Evolutionary conservation across 2,329 filamentous ascomycete species (phyloP).

Genomic region (Plectosphaerella sp.): DNA sequence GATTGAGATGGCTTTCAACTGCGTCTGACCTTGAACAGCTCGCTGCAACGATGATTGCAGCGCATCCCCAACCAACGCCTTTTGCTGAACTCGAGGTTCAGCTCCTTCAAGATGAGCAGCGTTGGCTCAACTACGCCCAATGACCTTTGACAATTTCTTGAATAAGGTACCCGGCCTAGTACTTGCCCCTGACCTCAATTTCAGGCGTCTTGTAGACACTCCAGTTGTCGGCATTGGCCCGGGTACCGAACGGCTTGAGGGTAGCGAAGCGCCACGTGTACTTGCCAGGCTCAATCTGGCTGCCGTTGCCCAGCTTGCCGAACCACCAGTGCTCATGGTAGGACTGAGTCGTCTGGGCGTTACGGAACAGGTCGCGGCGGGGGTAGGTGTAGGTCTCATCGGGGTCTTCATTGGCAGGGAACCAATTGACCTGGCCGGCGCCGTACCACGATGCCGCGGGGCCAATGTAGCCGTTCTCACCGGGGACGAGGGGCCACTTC

Average conservation of each 20-base stretch:
- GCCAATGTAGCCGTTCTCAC: slow-evolving; percentile 22
- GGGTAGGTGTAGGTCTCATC: slow-evolving; percentile 1
- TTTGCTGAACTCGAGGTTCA: no score
- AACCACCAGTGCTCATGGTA: slow-evolving; percentile 9
- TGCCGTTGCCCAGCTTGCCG: slow-evolving; percentile 10
- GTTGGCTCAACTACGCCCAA: no score
- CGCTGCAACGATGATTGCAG: no score
- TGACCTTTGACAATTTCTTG: no score
- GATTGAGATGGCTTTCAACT: no score
- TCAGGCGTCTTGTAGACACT: not conserved
- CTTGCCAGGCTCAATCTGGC: slow-evolving; percentile 8
- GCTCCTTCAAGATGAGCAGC: no score
- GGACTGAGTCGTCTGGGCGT: not conserved
- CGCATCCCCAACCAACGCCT: no score
- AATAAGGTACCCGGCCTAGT: not conserved
- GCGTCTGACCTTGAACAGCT: no score
- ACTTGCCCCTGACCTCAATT: not conserved
- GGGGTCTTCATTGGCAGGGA: slow-evolving; percentile 1
- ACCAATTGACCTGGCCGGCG: slow-evolving; percentile 2
- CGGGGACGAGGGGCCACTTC: slow-evolving; percentile 19
- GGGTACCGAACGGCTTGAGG: not conserved
- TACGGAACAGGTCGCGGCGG: not conserved
- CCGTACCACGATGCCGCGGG: slow-evolving; percentile 3
- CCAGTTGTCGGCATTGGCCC: not conserved
- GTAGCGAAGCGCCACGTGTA: slow-evolving; percentile 17